Evolutionary conservation across 2,329 filamentous ascomycete species (phyloP).

Genomic region (Neoarthrinium moseri): DNA sequence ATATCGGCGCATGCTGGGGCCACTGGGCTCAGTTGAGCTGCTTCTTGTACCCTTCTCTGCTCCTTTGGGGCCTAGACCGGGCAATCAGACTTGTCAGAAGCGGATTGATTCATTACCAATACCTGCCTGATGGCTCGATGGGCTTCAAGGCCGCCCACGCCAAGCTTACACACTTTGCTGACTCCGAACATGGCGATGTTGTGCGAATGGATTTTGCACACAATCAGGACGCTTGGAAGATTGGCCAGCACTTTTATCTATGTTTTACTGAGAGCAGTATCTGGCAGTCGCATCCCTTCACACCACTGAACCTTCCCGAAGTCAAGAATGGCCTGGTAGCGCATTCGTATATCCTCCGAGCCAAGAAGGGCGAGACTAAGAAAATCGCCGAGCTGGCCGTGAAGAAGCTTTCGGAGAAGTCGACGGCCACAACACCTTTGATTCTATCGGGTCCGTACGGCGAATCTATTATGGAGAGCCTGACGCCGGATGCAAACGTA

Average conservation of each 20-base stretch:
- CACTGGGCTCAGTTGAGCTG: slow-evolving; percentile 70
- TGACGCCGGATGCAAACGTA: slow-evolving; percentile 43
- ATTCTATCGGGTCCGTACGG: slow-evolving; percentile 66
- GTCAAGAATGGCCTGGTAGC: slow-evolving; percentile 37
- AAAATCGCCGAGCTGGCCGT: slow-evolving; percentile 47
- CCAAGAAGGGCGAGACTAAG: slow-evolving; percentile 58
- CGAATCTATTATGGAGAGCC: slow-evolving; percentile 40
- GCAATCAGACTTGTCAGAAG: slow-evolving; percentile 57
- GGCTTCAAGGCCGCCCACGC: slow-evolving; percentile 57
- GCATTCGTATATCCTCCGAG: slow-evolving; percentile 58
- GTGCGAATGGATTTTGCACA: slow-evolving; percentile 66
- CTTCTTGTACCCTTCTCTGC: slow-evolving; percentile 65
- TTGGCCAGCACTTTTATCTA: slow-evolving; percentile 72
- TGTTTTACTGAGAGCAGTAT: slow-evolving; percentile 65
- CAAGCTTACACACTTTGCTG: slow-evolving; percentile 49
- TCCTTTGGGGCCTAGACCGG: slow-evolving; percentile 66
- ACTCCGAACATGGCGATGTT: slow-evolving; percentile 57
- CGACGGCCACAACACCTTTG: slow-evolving; percentile 46
- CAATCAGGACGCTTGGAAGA: slow-evolving; percentile 57
- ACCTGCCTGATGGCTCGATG: slow-evolving; percentile 39
- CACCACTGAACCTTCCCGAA: slow-evolving; percentile 54
- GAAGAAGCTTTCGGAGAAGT: slow-evolving; percentile 30
- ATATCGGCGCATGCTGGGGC: slow-evolving; percentile 73
- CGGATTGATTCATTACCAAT: slow-evolving; percentile 59
- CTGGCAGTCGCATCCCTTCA: slow-evolving; percentile 74